Conservation (phyloP, 2,329 filamentous ascomycete genomes). For the Xylariaceae sp. region DNA sequence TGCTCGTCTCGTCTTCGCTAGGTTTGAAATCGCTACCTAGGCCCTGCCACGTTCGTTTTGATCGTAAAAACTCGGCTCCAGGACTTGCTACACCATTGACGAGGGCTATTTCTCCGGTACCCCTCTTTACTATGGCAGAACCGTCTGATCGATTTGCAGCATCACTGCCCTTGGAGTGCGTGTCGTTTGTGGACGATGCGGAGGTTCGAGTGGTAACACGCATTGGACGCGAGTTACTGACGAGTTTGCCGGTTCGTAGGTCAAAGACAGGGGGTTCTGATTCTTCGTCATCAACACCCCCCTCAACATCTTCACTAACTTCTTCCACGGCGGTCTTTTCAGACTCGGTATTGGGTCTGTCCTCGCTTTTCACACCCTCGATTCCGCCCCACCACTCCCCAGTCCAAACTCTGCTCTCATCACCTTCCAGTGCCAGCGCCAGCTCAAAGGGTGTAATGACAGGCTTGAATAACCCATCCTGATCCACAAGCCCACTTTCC, state of each 20-base stretch:
- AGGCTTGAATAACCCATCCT: constrained; percentile 85
- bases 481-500: constrained; percentile 93
- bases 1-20: constrained; percentile 59
- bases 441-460: constrained; percentile 97
- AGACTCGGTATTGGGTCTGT: constrained; percentile 36
- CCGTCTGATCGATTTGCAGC: constrained; percentile 28
- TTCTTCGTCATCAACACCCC: constrained; percentile 66
- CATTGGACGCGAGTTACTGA: constrained; percentile 81
- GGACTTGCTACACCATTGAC: constrained; percentile 90
- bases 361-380: constrained; percentile 65
- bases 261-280: constrained; percentile 91
- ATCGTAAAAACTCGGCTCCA: constrained; percentile 84
- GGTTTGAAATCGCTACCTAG: constrained; percentile 82
- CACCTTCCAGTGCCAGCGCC: constrained; percentile 75
- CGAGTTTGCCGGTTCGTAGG: constrained; percentile 82
- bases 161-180: constrained; percentile 31
- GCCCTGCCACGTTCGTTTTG: constrained; percentile 88
- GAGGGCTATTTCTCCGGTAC: constrained; percentile 72
- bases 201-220: constrained; percentile 50
- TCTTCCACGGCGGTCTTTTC: constrained; percentile 30
- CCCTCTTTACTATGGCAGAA: constrained; percentile 66
- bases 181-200: constrained; percentile 18
- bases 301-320: constrained; percentile 44
- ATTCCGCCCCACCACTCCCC: constrained; percentile 91
- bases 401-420: constrained; percentile 82